Base-by-base conservation (phyloP, 1,284 basidiomycete genomes). In the Naganishia liquefaciens region DNA sequence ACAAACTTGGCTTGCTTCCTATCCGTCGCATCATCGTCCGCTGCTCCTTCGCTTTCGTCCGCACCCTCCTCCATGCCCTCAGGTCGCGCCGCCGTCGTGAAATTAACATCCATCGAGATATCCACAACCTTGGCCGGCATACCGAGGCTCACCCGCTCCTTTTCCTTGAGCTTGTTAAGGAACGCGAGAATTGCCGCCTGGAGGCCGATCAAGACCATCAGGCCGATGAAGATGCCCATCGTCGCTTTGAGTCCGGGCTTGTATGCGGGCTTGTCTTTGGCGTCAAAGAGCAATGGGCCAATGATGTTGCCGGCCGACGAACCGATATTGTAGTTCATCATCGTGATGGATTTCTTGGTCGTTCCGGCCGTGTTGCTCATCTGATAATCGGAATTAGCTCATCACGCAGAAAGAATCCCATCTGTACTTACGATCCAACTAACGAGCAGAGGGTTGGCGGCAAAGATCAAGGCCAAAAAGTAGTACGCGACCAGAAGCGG, bases 351-450 rank as follows among this genome's bases (percentile, higher is more conserved):
- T 66, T 79, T 79, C 73, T 80, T 80, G 43, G 79, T 79, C 54
- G 75, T 73, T n/a, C 80, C 79, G 5, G 72, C 79, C 10, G 73
- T 76, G 75, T 79, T 80, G 43, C 75, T 74, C 23, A 75, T 74
- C 65, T 80, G 74, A 73, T 39, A 77, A 71, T n/a, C n/a, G 49
- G 78, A 73, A 28, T 77, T 68, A 5, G 69, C 54, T 64, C 67
- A 19, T 52, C 55, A 21, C 55, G 39, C 63, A 66, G 65, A 11
- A 66, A 70, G 71, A n/a, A 44, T 50, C 19, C 30, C 63, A 6
- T n/a, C 9, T 15, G 30, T 44, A 42, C 60, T 52, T 33, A 52
- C 47, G 27, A 72, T 70, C 74, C 73, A 74, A 11, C 68, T 66
- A 21, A 75, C 67, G 47, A 75, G 63, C 28, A 75, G 64, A 11